Percentiles rank a stretch among this genome's conserved stretches.
These are phyloP conservation scores for Synchytrium microbalum DNA, from an alignment of 371 early-diverging fungal genomes.

Conservation along the genomic window DNA sequence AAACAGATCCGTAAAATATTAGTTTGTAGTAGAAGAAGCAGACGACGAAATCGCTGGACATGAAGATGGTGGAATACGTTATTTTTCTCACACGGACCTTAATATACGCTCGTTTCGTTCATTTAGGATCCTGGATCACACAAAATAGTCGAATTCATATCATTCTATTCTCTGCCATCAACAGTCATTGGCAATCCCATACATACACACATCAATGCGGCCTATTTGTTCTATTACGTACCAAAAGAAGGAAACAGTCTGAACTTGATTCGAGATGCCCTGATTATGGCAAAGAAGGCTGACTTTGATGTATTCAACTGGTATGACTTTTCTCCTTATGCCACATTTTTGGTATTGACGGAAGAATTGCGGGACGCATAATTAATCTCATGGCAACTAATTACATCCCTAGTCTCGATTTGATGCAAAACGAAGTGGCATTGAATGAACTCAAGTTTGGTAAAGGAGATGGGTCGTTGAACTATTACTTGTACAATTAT, in stretches of 20 bases:
- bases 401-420: constrained; percentile 40
- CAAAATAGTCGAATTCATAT: constrained; percentile 77
- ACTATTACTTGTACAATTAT: constrained; percentile 96
- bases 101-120: constrained; percentile 5
- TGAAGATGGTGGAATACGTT: no score
- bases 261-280: constrained; percentile 59
- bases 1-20: no score
- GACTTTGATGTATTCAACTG: constrained; percentile 4
- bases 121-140: constrained; percentile 45
- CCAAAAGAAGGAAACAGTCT: constrained; percentile 26
- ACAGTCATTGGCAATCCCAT: constrained; percentile 68
- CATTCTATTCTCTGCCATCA: constrained; percentile 89
- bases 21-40: no score
- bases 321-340: not conserved
- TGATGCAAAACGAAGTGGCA: constrained; percentile 73
- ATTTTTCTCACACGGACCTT: no score
- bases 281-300: constrained; percentile 70
- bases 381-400: not conserved
- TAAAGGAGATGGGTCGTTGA: constrained; percentile 84
- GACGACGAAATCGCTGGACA: no score
- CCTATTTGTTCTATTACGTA: constrained; percentile 93
- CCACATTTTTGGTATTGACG: no score
- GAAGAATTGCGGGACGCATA: no score
- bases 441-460: constrained; percentile 81
- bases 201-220: constrained; percentile 75